Conservation (phyloP, 495 filamentous ascomycete species). For the Aspergillus homomorphus region DNA sequence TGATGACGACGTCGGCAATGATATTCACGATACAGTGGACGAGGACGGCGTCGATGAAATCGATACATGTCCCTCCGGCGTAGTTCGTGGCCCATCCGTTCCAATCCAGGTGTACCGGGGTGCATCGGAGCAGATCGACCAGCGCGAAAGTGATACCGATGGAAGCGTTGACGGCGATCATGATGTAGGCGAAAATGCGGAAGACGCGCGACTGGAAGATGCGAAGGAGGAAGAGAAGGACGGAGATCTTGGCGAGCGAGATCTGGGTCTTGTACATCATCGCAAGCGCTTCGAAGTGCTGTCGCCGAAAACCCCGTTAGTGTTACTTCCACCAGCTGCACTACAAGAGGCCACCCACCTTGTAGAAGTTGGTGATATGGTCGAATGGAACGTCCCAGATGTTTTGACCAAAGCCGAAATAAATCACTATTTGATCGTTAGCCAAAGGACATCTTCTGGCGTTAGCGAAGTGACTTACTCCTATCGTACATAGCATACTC, state of each 20-base stretch:
- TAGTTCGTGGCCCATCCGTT: conserved; percentile 22
- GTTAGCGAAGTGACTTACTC: conserved; percentile 16
- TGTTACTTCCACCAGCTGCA: background rate
- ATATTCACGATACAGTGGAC: conserved; percentile 33
- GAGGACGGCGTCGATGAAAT: conserved; percentile 28
- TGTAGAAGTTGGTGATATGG: conserved; percentile 26
- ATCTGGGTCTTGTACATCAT: conserved; percentile 33
- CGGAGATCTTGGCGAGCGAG: conserved; percentile 51
- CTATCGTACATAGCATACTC: conserved; percentile 20
- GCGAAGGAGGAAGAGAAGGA: conserved; percentile 44
- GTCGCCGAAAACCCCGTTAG: background rate
- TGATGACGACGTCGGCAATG: conserved; percentile 27
- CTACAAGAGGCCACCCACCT: conserved; percentile 13
- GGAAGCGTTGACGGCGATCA: conserved; percentile 32
- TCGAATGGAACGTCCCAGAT: conserved; percentile 30
- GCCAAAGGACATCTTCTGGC: background rate
- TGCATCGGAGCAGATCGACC: conserved; percentile 32
- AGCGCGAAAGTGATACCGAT: conserved; percentile 33
- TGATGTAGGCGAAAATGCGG: conserved; percentile 28
- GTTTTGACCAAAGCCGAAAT: conserved; percentile 28
- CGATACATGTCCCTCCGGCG: conserved; percentile 24
- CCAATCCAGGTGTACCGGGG: conserved; percentile 35
- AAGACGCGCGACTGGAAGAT: conserved; percentile 37
- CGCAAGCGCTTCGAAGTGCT: conserved; percentile 30
- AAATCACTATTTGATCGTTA: conserved; percentile 22